A percentile compares a stretch with the other conserved stretches of the same genome.
Conservation (phyloP, 768 basidiomycete species). For the Pisolithus microcarpus region DNA sequence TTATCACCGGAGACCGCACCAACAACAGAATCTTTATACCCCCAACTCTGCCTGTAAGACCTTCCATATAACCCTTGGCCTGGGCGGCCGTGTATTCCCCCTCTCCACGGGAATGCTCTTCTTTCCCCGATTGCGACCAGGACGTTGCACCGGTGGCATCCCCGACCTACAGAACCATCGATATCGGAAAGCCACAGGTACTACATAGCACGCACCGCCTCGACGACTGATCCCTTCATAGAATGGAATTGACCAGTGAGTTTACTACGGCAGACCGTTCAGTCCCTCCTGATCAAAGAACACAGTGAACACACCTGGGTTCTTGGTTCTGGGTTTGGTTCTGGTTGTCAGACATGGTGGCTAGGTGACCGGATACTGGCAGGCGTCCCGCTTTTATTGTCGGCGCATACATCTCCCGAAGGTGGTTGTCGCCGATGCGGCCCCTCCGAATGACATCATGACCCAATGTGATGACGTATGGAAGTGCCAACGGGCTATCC, state of each 20-base stretch:
- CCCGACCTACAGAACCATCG: conserved; percentile 26
- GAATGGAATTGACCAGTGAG: conserved; percentile 30
- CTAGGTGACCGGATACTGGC: too few relatives aligned
- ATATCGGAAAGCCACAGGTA: neutral
- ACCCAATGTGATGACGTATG: too few relatives aligned
- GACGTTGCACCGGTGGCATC: conserved; percentile 35
- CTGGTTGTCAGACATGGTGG: neutral
- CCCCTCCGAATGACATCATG: too few relatives aligned
- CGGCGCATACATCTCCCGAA: too few relatives aligned
- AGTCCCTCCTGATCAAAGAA: too few relatives aligned
- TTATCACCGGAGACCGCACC: conserved; percentile 54
- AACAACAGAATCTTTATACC: conserved; percentile 48
- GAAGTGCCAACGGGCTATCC: too few relatives aligned
- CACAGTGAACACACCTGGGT: conserved; percentile 15
- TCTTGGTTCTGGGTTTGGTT: conserved; percentile 13
- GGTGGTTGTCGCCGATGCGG: too few relatives aligned
- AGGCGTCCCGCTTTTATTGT: too few relatives aligned
- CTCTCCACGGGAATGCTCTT: conserved; percentile 47
- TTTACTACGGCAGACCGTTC: conserved; percentile 21
- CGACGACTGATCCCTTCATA: conserved; percentile 29
- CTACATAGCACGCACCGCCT: conserved; percentile 20
- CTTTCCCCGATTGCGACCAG: conserved; percentile 40
- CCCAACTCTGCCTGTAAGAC: conserved; percentile 37
- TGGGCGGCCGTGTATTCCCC: conserved; percentile 40
- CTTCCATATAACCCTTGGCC: conserved; percentile 45